Conservation (phyloP, 495 filamentous ascomycete genomes). For the Xylaria longipes region DNA sequence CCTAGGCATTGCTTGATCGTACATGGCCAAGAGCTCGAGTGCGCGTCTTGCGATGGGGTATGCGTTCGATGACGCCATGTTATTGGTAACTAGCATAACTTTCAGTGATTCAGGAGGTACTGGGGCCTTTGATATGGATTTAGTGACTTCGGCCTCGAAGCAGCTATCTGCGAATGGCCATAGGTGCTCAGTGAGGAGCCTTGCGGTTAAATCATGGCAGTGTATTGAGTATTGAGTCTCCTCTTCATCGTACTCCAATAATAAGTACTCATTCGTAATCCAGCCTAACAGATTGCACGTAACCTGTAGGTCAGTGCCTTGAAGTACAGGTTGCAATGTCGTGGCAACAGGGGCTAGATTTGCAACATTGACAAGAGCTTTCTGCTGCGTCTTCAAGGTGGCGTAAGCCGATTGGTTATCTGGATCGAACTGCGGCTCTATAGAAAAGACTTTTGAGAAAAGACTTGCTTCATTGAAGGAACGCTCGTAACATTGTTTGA, state of each 20-base stretch:
- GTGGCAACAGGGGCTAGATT: constrained; percentile 55
- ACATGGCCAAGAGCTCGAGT: constrained; percentile 81
- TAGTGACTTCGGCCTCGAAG: constrained; percentile 59
- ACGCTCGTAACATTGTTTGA: constrained; percentile 58
- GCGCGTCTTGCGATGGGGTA: constrained; percentile 74
- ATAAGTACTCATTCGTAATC: constrained; percentile 79
- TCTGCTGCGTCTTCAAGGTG: constrained; percentile 47
- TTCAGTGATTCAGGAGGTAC: constrained; percentile 50
- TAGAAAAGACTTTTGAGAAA: constrained; percentile 55
- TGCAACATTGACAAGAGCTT: constrained; percentile 48
- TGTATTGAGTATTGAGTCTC: constrained; percentile 75
- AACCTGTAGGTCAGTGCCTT: constrained; percentile 49
- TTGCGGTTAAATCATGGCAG: constrained; percentile 69
- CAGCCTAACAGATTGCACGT: constrained; percentile 81
- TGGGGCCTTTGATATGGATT: constrained; percentile 55
- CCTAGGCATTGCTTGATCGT: constrained; percentile 70
- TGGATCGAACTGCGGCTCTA: constrained; percentile 53
- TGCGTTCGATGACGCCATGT: constrained; percentile 61
- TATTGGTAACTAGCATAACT: constrained; percentile 47
- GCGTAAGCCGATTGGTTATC: constrained; percentile 52
- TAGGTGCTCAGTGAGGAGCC: constrained; percentile 56
- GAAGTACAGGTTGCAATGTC: constrained; percentile 51
- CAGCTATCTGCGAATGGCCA: constrained; percentile 58
- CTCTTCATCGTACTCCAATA: constrained; percentile 75
- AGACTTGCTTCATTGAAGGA: constrained; percentile 55